These are phyloP conservation scores for Saccharomyces hybrid DNA, from an alignment of 1,139 yeast species.

Conservation along the genomic window DNA sequence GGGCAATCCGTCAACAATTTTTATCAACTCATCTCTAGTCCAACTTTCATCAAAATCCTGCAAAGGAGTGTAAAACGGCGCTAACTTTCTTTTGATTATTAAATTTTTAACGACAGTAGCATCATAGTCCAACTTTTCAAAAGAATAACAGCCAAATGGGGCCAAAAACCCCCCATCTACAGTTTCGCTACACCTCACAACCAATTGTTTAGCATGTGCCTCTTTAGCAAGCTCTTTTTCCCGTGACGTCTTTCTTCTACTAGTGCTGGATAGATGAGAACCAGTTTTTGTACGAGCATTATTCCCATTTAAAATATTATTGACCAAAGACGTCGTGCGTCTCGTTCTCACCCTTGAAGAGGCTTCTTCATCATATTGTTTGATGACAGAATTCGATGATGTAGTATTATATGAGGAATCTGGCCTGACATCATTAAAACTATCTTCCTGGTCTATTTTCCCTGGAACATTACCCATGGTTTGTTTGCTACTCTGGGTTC, in stretches of 20 bases:
- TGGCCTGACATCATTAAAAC: conserved; percentile 3
- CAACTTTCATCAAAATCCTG: conserved; percentile 73
- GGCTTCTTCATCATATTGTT: conserved; percentile 9
- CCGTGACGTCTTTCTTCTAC: conserved; percentile 35
- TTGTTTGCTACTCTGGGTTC: background rate
- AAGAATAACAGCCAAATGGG: conserved; percentile 78
- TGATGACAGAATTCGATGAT: conserved; percentile 1
- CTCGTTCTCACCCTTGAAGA: conserved; percentile 11
- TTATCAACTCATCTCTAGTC: conserved; percentile 62
- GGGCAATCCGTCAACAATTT: conserved; percentile 46
- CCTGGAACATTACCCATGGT: conserved; percentile 57
- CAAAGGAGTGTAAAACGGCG: conserved; percentile 88
- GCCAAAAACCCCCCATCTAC: conserved; percentile 81
- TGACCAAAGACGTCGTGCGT: conserved; percentile 24
- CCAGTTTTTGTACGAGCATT: conserved; percentile 12
- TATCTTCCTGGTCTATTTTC: conserved; percentile 36
- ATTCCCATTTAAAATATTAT: conserved; percentile 16
- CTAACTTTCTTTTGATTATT: conserved; percentile 59
- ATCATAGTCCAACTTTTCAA: conserved; percentile 66
- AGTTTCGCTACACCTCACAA: conserved; percentile 51
- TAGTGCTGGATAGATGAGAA: conserved; percentile 13
- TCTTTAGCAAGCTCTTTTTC: conserved; percentile 50
- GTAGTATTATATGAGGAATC: conserved; percentile 9
- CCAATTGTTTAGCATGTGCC: conserved; percentile 46
- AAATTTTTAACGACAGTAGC: conserved; percentile 61